Base-by-base conservation (phyloP, 208 protist species). In the Leishmania major region DNA sequence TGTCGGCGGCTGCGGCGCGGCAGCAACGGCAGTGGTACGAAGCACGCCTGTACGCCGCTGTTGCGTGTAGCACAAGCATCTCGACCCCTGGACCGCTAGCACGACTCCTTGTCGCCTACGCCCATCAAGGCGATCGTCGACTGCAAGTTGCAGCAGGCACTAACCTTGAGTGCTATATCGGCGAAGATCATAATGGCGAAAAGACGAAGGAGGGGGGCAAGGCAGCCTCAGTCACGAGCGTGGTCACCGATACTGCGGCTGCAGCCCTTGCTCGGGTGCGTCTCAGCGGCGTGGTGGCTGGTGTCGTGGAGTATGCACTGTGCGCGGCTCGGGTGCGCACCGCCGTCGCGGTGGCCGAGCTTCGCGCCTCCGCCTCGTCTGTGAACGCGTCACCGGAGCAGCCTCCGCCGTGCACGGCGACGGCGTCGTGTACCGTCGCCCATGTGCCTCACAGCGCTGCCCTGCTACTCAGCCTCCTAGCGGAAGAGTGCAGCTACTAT, bases 231-330 rank as follows among this genome's bases (percentile, higher is more conserved):
- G 45, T 60, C 47, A 57, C 80, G 45, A 31, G 53, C 7, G 37
- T 43, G 25, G 47, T 47, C 15, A 43, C 40, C 37, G 55, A 62
- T 22, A 8, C 69, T 17, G 77, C 57, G 51, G 57, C 31, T 49
- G 53, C 78, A 3, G 64, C 35, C 40, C 77, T 77, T 37, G 75
- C 75, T 10, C 60, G 28, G 11, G 78, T 75, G 43, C 84, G 84
- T 7, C 35, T 89, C 53, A 80, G 83, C 71, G 92, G 92, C 72
- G 85, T 96, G 10, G 80, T 94, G 1, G 85, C 89, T 22, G 92
- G 92, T 75, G 64, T 96, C 35, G 59, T 96, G n/a, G 90, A 94
- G 72, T 92, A 90, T 84, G 77, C 92, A 8, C 77, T 94, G 82
- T 85, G 79, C 45, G 69, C 60, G 31, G 77, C 82, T n/a, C 66